Percentiles rank a stretch among this genome's conserved stretches.
phyloP scores from a whole-genome alignment of 1,284 basidiomycete genomes.

The Ganoderma lucidum region DNA sequence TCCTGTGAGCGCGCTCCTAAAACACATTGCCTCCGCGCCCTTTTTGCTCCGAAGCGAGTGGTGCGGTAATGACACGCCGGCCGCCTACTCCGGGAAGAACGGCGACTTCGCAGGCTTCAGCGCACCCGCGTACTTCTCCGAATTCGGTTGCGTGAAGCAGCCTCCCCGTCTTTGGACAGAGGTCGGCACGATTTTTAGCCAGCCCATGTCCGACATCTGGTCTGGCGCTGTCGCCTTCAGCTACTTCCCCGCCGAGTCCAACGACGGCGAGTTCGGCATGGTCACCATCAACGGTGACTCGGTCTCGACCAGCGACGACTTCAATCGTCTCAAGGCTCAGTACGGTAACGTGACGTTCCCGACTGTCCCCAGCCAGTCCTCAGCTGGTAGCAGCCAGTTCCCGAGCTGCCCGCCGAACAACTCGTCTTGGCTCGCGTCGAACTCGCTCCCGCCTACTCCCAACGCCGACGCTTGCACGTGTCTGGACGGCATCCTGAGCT shows the following conservation, averaged over 20 bases:
- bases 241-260: constrained; percentile 79
- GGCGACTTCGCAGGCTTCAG: constrained; percentile 72
- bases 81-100: constrained; percentile 62
- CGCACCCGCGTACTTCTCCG: constrained; percentile 89
- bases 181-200: constrained; percentile 75
- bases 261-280: constrained; percentile 83
- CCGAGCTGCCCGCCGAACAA: constrained; percentile 73
- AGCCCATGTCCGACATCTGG: constrained; percentile 80
- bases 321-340: constrained; percentile 67
- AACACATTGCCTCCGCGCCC: constrained; percentile 9
- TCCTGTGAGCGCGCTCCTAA: constrained; percentile 15
- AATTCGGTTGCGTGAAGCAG: constrained; percentile 81
- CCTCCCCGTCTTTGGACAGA: constrained; percentile 85
- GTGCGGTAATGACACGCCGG: constrained; percentile 73
- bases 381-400: constrained; percentile 62
- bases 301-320: constrained; percentile 75
- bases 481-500: constrained; percentile 72
- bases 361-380: constrained; percentile 67
- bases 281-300: constrained; percentile 75
- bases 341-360: constrained; percentile 67
- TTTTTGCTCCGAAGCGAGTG: constrained; percentile 61
- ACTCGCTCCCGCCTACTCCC: constrained; percentile 84
- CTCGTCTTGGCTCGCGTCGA: constrained; percentile 68
- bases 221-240: constrained; percentile 92
- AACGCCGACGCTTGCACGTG: constrained; percentile 84